phyloP scores from a whole-genome alignment of 2,329 filamentous ascomycete species.

The Xylaria sp. region DNA sequence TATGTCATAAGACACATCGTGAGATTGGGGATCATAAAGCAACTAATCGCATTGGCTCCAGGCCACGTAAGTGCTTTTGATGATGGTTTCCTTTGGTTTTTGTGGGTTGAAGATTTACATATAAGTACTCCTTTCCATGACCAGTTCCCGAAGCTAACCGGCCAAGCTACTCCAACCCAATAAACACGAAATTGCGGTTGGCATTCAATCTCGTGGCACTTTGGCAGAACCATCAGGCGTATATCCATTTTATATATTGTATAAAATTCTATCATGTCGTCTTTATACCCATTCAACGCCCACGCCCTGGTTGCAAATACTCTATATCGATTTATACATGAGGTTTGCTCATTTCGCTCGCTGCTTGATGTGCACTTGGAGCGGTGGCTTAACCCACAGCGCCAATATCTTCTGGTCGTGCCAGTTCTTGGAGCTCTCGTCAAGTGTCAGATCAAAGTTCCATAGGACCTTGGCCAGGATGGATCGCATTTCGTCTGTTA shows the following conservation, averaged over 20 bases:
- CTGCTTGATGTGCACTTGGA: slow-evolving; percentile 29
- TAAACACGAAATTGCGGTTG: neutral
- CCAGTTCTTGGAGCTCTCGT: slow-evolving; percentile 32
- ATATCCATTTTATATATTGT: neutral
- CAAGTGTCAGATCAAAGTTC: slow-evolving; percentile 37
- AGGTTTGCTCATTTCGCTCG: neutral
- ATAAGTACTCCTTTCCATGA: too few relatives aligned
- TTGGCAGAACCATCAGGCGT: neutral
- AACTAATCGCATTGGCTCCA: too few relatives aligned
- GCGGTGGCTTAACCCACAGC: slow-evolving; percentile 38
- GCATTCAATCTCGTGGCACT: neutral
- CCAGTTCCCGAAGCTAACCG: too few relatives aligned
- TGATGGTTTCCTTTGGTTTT: too few relatives aligned
- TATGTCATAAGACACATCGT: too few relatives aligned
- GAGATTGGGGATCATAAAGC: too few relatives aligned
- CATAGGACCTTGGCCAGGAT: slow-evolving; percentile 37
- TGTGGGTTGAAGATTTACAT: too few relatives aligned
- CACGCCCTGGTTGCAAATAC: neutral
- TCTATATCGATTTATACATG: slow-evolving; percentile 4
- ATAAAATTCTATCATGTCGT: neutral
- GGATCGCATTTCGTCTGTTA: slow-evolving; percentile 37
- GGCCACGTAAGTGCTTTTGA: too few relatives aligned
- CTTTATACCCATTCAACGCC: slow-evolving; percentile 13
- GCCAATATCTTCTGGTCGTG: slow-evolving; percentile 35
- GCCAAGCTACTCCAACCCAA: too few relatives aligned